Base-by-base conservation (phyloP, 1,284 basidiomycete genomes). In the Heterobasidion occidentale region DNA sequence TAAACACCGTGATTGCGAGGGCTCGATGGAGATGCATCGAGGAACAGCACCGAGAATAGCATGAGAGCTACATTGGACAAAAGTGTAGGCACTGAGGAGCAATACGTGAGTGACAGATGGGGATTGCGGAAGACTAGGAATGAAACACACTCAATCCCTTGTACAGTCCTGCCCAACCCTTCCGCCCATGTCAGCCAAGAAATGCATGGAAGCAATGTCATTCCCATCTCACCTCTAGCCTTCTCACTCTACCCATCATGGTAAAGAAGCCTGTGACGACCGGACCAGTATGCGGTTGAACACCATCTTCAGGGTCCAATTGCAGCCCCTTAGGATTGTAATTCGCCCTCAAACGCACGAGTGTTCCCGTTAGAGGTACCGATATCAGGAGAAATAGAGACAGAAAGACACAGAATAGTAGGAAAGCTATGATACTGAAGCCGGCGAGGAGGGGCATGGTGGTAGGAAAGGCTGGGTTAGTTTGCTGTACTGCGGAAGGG, bases 291-390 rank as follows among this genome's bases (percentile, higher is more conserved):
- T 90, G 84, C 0, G 87, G 83, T 65, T 85, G 77, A n/a, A 81
- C 83, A 55, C 79, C 84, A 20, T 86, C 88, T 65, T 90, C 88
- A 38, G 79, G 73, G 69, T 94, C 92, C 36, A 95, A 76, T 46
- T 90, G 90, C 15, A 94, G 82, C 38, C 88, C 90, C 67, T 86
- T 88, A 3, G 88, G 88, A 64, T 88, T 90, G 72, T 88, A 90
- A 64, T 90, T 89, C 27, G 88, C 88, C 69, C 88, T 77, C 64
- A 89, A 81, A 52, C 88, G 77, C 11, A 90, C 83, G 9, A 90
- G 74, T 19, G 84, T 75, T 12, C 88, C 88, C 9, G 78, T 80
- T 11, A 89, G 69, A 2, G 88, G 87, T 1, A 88, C 83, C 11
- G 70, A 64, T 35, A 74, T 61, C 42, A 65, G 55, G 15, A 72